Base-by-base conservation (phyloP, 306 rosid species). In the Vigna hirtella region DNA sequence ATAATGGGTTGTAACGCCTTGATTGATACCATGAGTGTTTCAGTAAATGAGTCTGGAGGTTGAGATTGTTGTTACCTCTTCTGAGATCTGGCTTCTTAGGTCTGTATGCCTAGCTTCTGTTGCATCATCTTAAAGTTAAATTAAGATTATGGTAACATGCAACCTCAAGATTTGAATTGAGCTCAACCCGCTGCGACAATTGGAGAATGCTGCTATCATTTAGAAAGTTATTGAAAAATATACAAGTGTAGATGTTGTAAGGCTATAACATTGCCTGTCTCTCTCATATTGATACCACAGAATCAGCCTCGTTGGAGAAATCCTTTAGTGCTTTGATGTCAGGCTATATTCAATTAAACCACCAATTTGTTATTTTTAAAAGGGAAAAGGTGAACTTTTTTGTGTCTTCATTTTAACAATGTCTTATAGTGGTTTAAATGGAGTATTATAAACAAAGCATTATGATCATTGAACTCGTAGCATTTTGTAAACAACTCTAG, bases 401-500 rank as follows among this genome's bases (percentile, higher is more conserved):
- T 53, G 59, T 53, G 61, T 51, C 15, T 55, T 55, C 62, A 18
- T 65, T 4, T 34, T 53, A 28, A 48, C 9, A n/a, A 69, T 69
- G 38, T 20, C 63, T 73, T 28, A 14, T 55, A 64, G 38, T 50
- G 49, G 51, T 72, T 56, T 62, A 51, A 61, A 38, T 22, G 45
- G 53, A 66, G 16, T 16, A 14, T 59, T 32, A 50, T 51, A 48
- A 64, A 65, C 48, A 15, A 42, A 51, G 26, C 38, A 20, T 13
- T n/a, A 59, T 20, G 45, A 45, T 45, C n/a, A 58, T 57, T 38
- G 17, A 40, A 38, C 51, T 64, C 51, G 72, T 52, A 50, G 28
- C 38, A 18, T 73, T 80, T 48, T 66, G 16, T 24, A 20, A 47
- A 63, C 72, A 57, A 22, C 49, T 53, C 65, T 66, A 10, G 71